Evolutionary conservation across 108 stramenopile species (phyloP).

Genomic region (Tribonema minus): DNA sequence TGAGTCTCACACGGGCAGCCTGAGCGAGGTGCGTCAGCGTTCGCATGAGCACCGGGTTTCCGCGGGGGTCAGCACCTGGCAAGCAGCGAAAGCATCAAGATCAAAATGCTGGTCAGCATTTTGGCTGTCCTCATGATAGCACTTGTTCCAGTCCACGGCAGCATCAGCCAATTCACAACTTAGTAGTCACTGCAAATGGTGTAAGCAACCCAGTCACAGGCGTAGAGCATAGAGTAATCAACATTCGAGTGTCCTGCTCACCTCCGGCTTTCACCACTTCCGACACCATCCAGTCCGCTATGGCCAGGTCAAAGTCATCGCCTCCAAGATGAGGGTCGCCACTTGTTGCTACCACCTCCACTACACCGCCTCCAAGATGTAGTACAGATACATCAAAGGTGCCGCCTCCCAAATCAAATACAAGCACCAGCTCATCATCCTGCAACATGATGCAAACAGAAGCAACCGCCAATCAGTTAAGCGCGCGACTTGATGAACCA

Average conservation of each 20-base stretch:
- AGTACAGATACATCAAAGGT: constrained; percentile 88
- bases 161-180: too few species aligned
- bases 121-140: too few species aligned
- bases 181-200: too few species aligned
- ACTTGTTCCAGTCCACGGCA: too few species aligned
- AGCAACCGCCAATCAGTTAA: background rate
- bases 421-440: constrained; percentile 74
- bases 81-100: too few species aligned
- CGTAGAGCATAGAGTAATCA: too few species aligned
- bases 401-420: constrained; percentile 91
- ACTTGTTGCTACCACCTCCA: constrained; percentile 79
- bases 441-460: background rate
- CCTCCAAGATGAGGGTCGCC: constrained; percentile 83
- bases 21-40: too few species aligned
- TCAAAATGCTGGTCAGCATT: too few species aligned
- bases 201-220: too few species aligned
- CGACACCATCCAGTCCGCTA: constrained; percentile 64
- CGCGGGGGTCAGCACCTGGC: constrained; percentile 2
- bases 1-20: too few species aligned
- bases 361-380: constrained; percentile 73
- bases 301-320: constrained; percentile 75
- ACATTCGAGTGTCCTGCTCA: too few species aligned
- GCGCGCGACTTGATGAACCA: background rate
- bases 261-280: constrained; percentile 9
- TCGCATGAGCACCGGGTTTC: constrained; percentile 2